A percentile compares a stretch with the other conserved stretches of the same genome.
These are phyloP conservation scores for Gnomoniopsis sp. DNA, from an alignment of 2,329 filamentous ascomycete species.

Conservation along the genomic window DNA sequence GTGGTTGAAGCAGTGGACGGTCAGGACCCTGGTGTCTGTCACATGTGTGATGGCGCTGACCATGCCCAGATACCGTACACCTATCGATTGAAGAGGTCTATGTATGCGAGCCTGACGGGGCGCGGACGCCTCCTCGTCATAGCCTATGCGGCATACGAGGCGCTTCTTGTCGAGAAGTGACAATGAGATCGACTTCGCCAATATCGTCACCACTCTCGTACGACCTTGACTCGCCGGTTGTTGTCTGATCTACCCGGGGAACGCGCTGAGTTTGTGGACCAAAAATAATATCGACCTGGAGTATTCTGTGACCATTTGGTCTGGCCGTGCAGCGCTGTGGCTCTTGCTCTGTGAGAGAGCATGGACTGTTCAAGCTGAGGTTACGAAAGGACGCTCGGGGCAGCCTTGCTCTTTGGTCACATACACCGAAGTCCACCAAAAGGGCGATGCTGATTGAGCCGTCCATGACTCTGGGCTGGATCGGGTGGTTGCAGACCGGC, in stretches of 20 bases:
- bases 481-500: too few relatives aligned
- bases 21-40: not conserved
- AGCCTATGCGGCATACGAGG: not conserved
- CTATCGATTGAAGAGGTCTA: not conserved
- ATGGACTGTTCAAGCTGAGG: too few relatives aligned
- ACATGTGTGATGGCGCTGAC: not conserved
- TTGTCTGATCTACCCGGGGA: not conserved
- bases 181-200: not conserved
- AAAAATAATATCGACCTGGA: not conserved
- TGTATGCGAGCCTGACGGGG: not conserved
- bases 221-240: not conserved
- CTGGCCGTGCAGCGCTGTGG: not conserved
- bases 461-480: too few relatives aligned
- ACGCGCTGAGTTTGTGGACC: not conserved
- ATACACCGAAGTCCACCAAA: too few relatives aligned
- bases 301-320: not conserved
- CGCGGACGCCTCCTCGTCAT: not conserved
- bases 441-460: too few relatives aligned
- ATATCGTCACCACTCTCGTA: not conserved
- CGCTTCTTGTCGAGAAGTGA: not conserved
- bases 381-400: too few relatives aligned
- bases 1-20: not conserved
- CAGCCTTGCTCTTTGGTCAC: too few relatives aligned
- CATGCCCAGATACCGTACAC: not conserved
- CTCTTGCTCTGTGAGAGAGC: not conserved